Evolutionary conservation across 2,329 filamentous ascomycete species (phyloP).

Genomic region (Nectriaceae sp.): DNA sequence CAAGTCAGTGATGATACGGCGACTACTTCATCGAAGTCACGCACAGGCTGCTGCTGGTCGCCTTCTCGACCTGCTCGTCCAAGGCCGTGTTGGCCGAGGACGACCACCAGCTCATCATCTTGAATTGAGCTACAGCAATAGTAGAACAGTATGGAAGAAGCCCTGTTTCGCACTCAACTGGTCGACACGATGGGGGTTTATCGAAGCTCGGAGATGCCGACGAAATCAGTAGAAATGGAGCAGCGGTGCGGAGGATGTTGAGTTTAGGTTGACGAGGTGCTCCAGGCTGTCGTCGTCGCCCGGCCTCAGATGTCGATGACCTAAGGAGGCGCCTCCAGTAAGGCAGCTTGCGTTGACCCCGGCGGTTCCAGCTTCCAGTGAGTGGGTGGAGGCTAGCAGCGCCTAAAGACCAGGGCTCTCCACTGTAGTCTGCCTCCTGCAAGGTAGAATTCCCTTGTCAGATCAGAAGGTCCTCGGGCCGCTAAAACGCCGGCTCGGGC

Average conservation of each 20-base stretch:
- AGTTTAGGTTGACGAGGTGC: slow-evolving; percentile 10
- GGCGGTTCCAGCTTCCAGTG: neutral
- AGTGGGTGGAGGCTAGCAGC: neutral
- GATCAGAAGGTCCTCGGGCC: slow-evolving; percentile 3
- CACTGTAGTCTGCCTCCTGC: neutral
- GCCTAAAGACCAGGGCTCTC: neutral
- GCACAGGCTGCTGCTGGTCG: slow-evolving; percentile 91
- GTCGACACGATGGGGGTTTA: slow-evolving; percentile 5
- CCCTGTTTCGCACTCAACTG: slow-evolving; percentile 6
- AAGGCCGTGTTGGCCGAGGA: slow-evolving; percentile 85
- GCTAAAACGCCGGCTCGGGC: slow-evolving; percentile 4
- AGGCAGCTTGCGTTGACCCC: slow-evolving; percentile 18
- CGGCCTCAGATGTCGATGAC: slow-evolving; percentile 23
- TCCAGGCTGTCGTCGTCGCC: slow-evolving; percentile 24
- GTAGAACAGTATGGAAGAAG: slow-evolving; percentile 3
- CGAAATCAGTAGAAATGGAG: neutral
- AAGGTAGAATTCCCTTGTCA: slow-evolving; percentile 20
- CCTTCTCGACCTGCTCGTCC: slow-evolving; percentile 96
- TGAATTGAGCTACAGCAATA: slow-evolving; percentile 15
- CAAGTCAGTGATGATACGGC: slow-evolving; percentile 5
- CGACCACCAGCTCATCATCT: slow-evolving; percentile 94
- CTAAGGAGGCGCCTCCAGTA: slow-evolving; percentile 17
- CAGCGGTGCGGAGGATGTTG: slow-evolving; percentile 1
- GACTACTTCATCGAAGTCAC: slow-evolving; percentile 11
- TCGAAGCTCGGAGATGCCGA: neutral